Base-by-base conservation (phyloP, 106 monocot species). In the Posidonia australis region DNA sequence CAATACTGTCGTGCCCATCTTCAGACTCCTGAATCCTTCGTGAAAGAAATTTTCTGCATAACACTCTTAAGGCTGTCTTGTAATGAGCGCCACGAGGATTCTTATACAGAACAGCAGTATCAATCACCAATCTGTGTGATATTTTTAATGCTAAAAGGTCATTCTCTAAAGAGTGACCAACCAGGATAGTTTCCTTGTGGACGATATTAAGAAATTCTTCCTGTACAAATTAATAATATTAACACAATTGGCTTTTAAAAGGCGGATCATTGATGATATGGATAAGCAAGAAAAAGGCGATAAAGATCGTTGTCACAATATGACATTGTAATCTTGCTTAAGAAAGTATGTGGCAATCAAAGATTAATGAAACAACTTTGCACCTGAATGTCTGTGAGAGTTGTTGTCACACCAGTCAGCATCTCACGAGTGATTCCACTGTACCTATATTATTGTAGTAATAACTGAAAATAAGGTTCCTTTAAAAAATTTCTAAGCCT, bases 111-210 rank as follows among this genome's bases (percentile, higher is more conserved):
- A 96, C 54, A 60, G 96, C 96, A 19, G 96, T 96, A 70, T 96
- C 96, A 54, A 96, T 90, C 24, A 96, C 80, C 69, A 78, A 71
- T 46, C 73, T 63, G 63, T 96, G 96, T 52, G 82, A 83, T 68
- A 96, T 81, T 72, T 75, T 90, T 67, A 96, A 76, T 63, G 96
- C 96, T 62, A 81, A 78, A 77, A 96, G 90, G 62, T 96, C 96
- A 76, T 96, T 96, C 78, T 96, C 96, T 22, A 96, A 69, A 70
- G 96, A 96, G 72, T 96, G 96, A 0, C 96, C 96, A 61, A 96
- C 90, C 54, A 96, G 84, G 70, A 96, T 80, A 36, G 90, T 96
- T 77, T 96, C 90, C 67, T 75, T 81, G 46, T 87, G 63, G 4
- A 96, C 90, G 51, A 82, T 64, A 43, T 74, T 66, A 23, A 82